phyloP scores from a whole-genome alignment of 208 protist genomes.

The Zelonia costaricensis region DNA sequence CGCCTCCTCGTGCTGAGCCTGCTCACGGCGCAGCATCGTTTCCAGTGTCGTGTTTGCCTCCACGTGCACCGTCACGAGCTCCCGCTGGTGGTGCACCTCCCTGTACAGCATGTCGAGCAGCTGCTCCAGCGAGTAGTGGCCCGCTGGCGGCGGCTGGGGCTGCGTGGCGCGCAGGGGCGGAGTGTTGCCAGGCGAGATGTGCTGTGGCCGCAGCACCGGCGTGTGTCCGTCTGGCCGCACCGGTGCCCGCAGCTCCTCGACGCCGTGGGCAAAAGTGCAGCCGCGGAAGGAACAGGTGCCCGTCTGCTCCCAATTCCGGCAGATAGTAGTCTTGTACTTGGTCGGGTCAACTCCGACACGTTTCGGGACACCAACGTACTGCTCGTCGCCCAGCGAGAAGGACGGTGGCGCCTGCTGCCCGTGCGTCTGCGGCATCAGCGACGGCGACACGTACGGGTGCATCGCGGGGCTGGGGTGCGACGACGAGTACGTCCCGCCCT shows the following conservation, averaged over 20 bases:
- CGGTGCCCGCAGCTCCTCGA: constrained; percentile 72
- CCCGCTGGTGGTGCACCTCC: constrained; percentile 57
- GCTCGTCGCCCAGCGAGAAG: constrained; percentile 52
- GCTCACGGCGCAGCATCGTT: constrained; percentile 58
- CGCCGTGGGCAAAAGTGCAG: constrained; percentile 86
- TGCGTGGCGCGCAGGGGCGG: constrained; percentile 35
- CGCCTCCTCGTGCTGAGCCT: constrained; percentile 44
- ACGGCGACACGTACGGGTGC: constrained; percentile 46
- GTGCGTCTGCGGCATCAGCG: constrained; percentile 36
- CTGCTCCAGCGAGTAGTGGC: constrained; percentile 50
- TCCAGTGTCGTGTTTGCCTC: constrained; percentile 79
- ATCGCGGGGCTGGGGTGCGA: constrained; percentile 48
- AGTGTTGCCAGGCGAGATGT: constrained; percentile 34
- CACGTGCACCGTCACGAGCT: constrained; percentile 58
- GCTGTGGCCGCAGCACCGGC: constrained; percentile 35
- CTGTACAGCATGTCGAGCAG: constrained; percentile 69
- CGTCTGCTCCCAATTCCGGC: constrained; percentile 78
- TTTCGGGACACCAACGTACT: constrained; percentile 38
- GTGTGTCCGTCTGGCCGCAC: constrained; percentile 42
- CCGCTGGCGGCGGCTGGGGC: constrained; percentile 17
- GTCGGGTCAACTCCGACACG: constrained; percentile 66
- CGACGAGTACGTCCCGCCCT: constrained; percentile 44
- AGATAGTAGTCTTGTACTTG: constrained; percentile 89
- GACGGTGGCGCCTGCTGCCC: constrained; percentile 47
- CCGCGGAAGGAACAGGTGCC: constrained; percentile 69